Evolutionary conservation across 495 filamentous ascomycete genomes (phyloP).

Genomic region (Aspergillus campestris): DNA sequence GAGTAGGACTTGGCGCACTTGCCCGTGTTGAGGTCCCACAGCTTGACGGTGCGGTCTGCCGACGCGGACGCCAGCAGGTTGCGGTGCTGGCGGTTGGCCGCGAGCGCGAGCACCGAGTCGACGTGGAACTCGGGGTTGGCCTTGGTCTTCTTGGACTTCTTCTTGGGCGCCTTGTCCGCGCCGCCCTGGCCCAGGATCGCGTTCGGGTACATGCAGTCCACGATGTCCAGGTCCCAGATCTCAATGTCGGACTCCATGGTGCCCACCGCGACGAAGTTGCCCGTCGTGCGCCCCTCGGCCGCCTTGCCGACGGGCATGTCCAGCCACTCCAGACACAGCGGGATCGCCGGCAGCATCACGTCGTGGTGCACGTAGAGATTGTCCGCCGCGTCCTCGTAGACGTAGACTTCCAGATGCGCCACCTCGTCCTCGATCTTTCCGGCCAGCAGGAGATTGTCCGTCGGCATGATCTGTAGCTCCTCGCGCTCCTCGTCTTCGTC

Average conservation of each 20-base stretch:
- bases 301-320: constrained; percentile 74
- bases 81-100: constrained; percentile 83
- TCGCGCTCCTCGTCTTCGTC: constrained; percentile 85
- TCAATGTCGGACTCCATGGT: constrained; percentile 99
- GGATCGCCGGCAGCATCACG: constrained; percentile 97
- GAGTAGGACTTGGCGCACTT: constrained; percentile 92
- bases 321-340: constrained; percentile 91
- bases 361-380: constrained; percentile 99
- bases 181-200: constrained; percentile 86
- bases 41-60: constrained; percentile 91
- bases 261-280: constrained; percentile 88
- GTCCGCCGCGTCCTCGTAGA: constrained; percentile 88
- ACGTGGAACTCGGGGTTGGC: constrained; percentile 89
- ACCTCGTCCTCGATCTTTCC: constrained; percentile 96
- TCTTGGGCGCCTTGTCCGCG: constrained; percentile 55
- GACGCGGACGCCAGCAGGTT: constrained; percentile 95
- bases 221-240: constrained; percentile 91
- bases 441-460: constrained; percentile 84
- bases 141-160: constrained; percentile 76
- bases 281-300: constrained; percentile 44
- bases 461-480: constrained; percentile 85
- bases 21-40: constrained; percentile 90
- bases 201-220: constrained; percentile 96
- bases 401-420: constrained; percentile 91
- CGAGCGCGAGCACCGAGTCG: constrained; percentile 82